Evolutionary conservation across 805 yeast genomes (phyloP), one percentile per base, ranked within the genome.

Genomic region (Spathaspora girioi): DNA sequence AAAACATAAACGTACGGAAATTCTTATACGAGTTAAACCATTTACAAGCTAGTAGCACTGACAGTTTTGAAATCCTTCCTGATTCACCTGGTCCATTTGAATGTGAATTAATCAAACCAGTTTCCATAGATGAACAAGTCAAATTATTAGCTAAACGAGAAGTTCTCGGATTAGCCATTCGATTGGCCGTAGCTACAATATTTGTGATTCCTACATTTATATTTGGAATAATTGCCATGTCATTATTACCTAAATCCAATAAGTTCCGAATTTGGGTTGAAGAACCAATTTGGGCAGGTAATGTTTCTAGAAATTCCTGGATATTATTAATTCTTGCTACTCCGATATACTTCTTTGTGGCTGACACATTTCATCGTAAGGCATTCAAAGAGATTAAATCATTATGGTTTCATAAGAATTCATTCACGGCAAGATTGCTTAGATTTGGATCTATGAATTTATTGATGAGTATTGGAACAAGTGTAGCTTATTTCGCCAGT

Each of bases 401-500:
- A 2, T 62, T 87, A 29, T 86, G 89, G 88, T 61, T 69, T 14
- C 71, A 74, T 43, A 78, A 78, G 38, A 83, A 80, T 45, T 68
- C 83, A 1, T 81, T 83, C 77, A 69, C 62, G 19, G 75, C 80
- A 55, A 69, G 91, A 41, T 54, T 87, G 14, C 77, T 87, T 55
- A 77, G 78, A 58, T 87, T 87, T 65, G 96, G 96, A 2, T 84
- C 91, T 2, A 87, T 87, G 93, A 86, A 80, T 61, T 63, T 87
- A 55, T 75, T 87, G 56, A 83, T 87, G 85, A 76, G 81, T 47
- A 66, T 87, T 46, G 94, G 94, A 10, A 87, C 93, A 0, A 68
- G 87, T 0, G 82, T 87, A 19, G 82, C 93, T 1, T 87, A 86
- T 62, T 76, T 84, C 63, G 80, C 89, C 5, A 83, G 89, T 60